Evolutionary conservation across 2,329 filamentous ascomycete genomes (phyloP), one percentile per base, ranked within the genome.

Genomic region (Westerdykella ornata): DNA sequence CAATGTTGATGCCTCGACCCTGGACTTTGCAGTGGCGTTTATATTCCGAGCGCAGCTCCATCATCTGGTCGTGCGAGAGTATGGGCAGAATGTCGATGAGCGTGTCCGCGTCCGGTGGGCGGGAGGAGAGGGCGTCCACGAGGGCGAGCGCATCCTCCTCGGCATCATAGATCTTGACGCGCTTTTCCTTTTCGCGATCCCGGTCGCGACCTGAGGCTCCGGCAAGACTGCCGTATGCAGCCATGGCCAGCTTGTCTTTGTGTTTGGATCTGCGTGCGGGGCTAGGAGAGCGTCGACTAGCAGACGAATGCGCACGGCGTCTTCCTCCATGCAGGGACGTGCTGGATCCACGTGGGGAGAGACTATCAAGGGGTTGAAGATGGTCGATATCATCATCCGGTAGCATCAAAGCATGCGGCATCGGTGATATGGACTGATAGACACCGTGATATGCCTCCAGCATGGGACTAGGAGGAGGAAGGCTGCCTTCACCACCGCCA

Each of bases 381-480:
- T 65, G 65, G 41, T 77, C 73, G 8, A 80, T 72, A 28, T 75
- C 71, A 20, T 72, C 65, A 36, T 71, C 57, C 17, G 65, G 72
- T 17, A 89, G 71, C 54, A 78, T 71, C 43, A 78, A 70, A 1
- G 89, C 87, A 0, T 88, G 88, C 0, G 89, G 89, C 87, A 96
- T 95, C 0, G 90, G 89, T 0, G 89, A 95, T 54, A 94, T 85
- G 43, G 86, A 87, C 66, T 97, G 90, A 56, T 94, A 97, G 0
- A 89, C 95, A 30, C 90, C 90, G 47, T 83, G 84, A 67, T 97
- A 97, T 1, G 92, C 83, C 67, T 97, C 90, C 2, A 95, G 78
- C 37, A 97, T 73, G 1, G 90, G 92, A 47, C 88, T 95, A 1
- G 80, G 80, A 0, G 88, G 87, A 1, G 87, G 77, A 34, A 74